Conservation (phyloP, 257 asterid species). For the Salvia rosmarinus region DNA sequence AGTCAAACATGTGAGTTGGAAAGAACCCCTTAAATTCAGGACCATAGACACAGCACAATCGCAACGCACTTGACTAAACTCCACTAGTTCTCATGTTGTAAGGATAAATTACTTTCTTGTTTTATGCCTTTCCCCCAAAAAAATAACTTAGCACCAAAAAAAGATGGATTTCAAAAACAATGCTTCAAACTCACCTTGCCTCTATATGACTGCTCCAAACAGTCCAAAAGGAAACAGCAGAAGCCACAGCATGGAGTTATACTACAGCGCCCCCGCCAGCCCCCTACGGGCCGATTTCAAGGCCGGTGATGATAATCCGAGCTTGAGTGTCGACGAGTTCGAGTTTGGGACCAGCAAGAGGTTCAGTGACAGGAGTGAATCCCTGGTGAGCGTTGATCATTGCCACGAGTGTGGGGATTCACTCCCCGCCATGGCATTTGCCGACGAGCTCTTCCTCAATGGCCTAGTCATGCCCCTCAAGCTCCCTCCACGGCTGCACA, state of each 20-base stretch:
- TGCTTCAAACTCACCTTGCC: slow-evolving; percentile 33
- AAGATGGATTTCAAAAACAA: slow-evolving; percentile 43
- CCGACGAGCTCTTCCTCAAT: slow-evolving; percentile 63
- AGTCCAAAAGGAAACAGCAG: slow-evolving; percentile 45
- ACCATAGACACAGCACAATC: slow-evolving; percentile 33
- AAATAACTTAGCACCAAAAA: slow-evolving; percentile 1
- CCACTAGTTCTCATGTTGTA: slow-evolving; percentile 6
- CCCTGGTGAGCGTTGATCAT: slow-evolving; percentile 6
- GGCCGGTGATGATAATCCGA: not conserved
- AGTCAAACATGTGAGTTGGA: slow-evolving; percentile 45
- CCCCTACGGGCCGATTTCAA: slow-evolving; percentile 27
- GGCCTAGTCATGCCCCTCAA: slow-evolving; percentile 77
- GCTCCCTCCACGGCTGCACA: slow-evolving; percentile 71
- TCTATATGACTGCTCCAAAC: slow-evolving; percentile 51
- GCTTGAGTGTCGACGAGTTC: slow-evolving; percentile 45
- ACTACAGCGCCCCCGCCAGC: slow-evolving; percentile 63
- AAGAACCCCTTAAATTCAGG: slow-evolving; percentile 58
- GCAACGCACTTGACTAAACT: slow-evolving; percentile 8
- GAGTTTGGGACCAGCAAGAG: slow-evolving; percentile 68
- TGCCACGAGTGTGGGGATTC: slow-evolving; percentile 44
- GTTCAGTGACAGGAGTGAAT: slow-evolving; percentile 34
- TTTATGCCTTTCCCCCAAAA: slow-evolving; percentile 33
- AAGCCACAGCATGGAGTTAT: slow-evolving; percentile 36
- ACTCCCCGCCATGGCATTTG: slow-evolving; percentile 64
- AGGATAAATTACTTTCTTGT: slow-evolving; percentile 28